phyloP scores from a whole-genome alignment of 257 asterid genomes.

The Gentiana straminea region DNA sequence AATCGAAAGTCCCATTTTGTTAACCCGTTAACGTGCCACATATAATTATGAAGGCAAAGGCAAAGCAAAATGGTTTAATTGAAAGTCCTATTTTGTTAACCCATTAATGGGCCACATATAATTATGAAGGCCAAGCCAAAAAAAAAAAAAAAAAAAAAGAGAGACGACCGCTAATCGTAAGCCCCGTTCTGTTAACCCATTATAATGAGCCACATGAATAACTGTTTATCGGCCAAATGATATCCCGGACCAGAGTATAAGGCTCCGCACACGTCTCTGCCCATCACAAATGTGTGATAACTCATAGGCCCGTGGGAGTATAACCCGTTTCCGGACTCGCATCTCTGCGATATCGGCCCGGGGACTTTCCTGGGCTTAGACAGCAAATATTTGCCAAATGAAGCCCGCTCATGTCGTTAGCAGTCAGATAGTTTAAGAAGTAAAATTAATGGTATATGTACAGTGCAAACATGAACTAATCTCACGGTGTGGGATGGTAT shows the following conservation, averaged over 20 bases:
- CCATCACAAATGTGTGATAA: not conserved
- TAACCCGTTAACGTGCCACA: no score
- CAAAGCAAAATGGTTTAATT: no score
- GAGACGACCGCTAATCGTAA: not conserved
- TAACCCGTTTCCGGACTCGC: not conserved
- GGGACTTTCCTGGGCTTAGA: slow-evolving; percentile 6
- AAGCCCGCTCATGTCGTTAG: no score
- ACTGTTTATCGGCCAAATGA: slow-evolving; percentile 3
- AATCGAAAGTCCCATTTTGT: no score
- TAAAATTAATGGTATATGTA: slow-evolving; percentile 9
- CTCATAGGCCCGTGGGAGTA: not conserved
- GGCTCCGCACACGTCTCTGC: slow-evolving; percentile 11
- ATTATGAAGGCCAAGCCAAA: no score
- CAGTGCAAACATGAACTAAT: slow-evolving; percentile 33
- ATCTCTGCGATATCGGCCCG: slow-evolving; percentile 9
- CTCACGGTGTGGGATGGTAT: slow-evolving; percentile 23
- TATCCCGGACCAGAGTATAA: not conserved
- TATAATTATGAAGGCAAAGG: no score
- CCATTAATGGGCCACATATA: no score
- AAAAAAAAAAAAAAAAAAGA: no score
- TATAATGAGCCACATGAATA: slow-evolving; percentile 2
- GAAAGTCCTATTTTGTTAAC: no score
- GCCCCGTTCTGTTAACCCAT: slow-evolving; percentile 12
- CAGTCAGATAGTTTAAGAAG: no score
- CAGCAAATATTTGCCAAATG: no score